Evolutionary conservation across 345 rosid species (phyloP).

Genomic region (Euphorbia peplus): DNA sequence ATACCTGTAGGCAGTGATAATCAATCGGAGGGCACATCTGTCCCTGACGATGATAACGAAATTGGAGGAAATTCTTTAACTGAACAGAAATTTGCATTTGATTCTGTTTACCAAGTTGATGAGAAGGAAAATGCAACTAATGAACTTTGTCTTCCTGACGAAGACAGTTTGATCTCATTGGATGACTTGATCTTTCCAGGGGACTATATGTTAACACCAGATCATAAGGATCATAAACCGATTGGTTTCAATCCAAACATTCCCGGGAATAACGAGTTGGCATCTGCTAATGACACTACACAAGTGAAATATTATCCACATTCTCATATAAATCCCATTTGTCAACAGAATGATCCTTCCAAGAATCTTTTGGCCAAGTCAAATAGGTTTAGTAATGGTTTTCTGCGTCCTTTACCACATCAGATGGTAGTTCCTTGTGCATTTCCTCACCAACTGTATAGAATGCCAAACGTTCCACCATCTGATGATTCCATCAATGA

Average conservation of each 20-base stretch:
- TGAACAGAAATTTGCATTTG: conserved; percentile 6
- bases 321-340: conserved; percentile 14
- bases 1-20: conserved; percentile 5
- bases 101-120: conserved; percentile 10
- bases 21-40: conserved; percentile 15
- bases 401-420: not conserved
- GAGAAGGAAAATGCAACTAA: conserved; percentile 13
- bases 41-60: too few relatives aligned
- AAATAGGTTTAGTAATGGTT: conserved; percentile 10
- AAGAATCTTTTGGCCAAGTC: not conserved
- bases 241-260: not conserved
- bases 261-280: conserved; percentile 4
- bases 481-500: conserved; percentile 3
- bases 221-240: not conserved
- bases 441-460: conserved; percentile 5
- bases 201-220: conserved; percentile 10
- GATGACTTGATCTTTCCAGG: conserved; percentile 23
- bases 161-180: conserved; percentile 36
- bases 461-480: conserved; percentile 7
- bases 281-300: conserved; percentile 5
- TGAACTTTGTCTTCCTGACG: conserved; percentile 37
- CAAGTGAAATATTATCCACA: conserved; percentile 2
- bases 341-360: not conserved
- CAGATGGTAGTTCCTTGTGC: conserved; percentile 14
- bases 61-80: not conserved